Percentiles rank a stretch among this genome's conserved stretches.
phyloP scores from a whole-genome alignment of 1,139 yeast genomes.

The Geotrichum restrictum region DNA sequence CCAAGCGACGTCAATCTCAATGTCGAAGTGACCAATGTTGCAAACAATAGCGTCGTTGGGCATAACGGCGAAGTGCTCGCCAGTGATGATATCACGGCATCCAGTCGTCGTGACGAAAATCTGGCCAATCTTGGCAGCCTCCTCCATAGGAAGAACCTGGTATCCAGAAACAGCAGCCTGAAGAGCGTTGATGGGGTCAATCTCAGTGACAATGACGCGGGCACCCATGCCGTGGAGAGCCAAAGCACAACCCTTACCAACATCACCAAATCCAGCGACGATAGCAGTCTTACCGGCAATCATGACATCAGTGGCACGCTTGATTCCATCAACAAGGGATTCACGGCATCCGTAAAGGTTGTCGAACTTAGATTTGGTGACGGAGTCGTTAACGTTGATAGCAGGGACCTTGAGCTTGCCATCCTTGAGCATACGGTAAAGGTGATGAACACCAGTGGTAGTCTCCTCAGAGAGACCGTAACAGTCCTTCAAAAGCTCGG shows the following conservation, averaged over 20 bases:
- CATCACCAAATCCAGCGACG: slow-evolving; percentile 99
- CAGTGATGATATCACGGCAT: slow-evolving; percentile 96
- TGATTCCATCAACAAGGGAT: slow-evolving; percentile 97
- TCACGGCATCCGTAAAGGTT: slow-evolving; percentile 99
- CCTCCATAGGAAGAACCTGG: slow-evolving; percentile 96
- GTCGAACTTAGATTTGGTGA: slow-evolving; percentile 98
- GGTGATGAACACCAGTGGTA: slow-evolving; percentile 99
- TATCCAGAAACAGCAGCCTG: slow-evolving; percentile 99
- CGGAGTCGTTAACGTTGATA: slow-evolving; percentile 98
- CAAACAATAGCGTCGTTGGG: slow-evolving; percentile 99
- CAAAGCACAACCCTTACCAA: slow-evolving; percentile 99
- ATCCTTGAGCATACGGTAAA: slow-evolving; percentile 93
- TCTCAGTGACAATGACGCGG: slow-evolving; percentile 96
- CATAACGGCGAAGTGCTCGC: slow-evolving; percentile 83
- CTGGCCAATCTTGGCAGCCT: slow-evolving; percentile 91
- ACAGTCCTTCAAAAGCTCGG: slow-evolving; percentile 94
- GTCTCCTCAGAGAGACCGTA: slow-evolving; percentile 98
- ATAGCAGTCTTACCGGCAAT: slow-evolving; percentile 99
- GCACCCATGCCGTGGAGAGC: slow-evolving; percentile 99
- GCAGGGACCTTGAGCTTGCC: slow-evolving; percentile 95
- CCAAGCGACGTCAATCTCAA: slow-evolving; percentile 99
- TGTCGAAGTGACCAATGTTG: slow-evolving; percentile 99
- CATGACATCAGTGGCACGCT: slow-evolving; percentile 99
- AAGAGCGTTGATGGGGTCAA: slow-evolving; percentile 98
- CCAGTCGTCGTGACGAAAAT: slow-evolving; percentile 99